Base-by-base conservation (phyloP, 257 asterid species). In the Penstemon barbatus region DNA sequence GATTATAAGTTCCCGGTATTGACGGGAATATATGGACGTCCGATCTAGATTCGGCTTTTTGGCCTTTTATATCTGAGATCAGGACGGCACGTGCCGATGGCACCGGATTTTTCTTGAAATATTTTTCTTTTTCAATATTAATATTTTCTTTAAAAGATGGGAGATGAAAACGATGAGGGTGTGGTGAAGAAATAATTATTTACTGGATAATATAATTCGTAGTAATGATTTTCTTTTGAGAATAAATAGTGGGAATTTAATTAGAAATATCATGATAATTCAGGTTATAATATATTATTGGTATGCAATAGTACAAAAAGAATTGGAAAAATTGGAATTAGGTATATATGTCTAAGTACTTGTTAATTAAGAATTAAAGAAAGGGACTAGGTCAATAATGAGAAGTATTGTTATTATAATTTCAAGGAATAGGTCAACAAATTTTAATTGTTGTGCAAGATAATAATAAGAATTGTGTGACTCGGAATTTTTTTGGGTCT, bases 41-140 rank as follows among this genome's bases (percentile, higher is more conserved):
- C 58, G 87, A 81, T 81, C 79, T 60, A 55, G 85, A 81, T 72
- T 75, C 80, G 77, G 62, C 69, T 54, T 50, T 73, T 70, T 51
- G 57, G 65, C 44, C 61, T 40, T 67, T 77, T 61, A 38, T 36
- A 13, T 63, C 25, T 67, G 63, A 50, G 55, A 57, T 49, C 62
- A 40, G 72, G 76, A 75, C 63, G 81, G 78, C 84, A 76, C 86
- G 85, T 80, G 83, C 74, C 19, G 69, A 7, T 39, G 43, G 49
- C 58, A 68, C 33, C 11, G 57, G 11, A 37, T 53, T 41, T 36
- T 63, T 44, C 19, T 55, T 44, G 18, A 3, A 6, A 3, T 49
- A 43, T 25, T 25, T 53, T 57, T 33, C 8, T 65, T 38, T 45
- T 64, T 33, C 3, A 0, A 9, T 51, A 0, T 38, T 65, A 1